These are phyloP conservation scores for Pleurotus giganteus DNA, from an alignment of 768 basidiomycete species.

Conservation along the genomic window DNA sequence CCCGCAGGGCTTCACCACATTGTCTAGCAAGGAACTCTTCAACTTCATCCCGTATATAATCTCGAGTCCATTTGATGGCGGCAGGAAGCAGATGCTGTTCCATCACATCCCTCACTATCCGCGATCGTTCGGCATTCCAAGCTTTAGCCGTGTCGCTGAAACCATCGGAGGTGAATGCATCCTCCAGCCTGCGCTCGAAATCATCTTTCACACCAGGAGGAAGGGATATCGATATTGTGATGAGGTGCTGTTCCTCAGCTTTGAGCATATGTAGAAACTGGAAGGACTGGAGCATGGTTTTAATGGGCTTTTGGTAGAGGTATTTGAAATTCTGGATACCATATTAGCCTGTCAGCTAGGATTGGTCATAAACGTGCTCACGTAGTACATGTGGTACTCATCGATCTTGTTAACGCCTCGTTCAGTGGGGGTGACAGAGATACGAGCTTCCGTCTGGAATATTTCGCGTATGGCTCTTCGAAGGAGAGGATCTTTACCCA, in stretches of 20 bases:
- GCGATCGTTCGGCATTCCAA: conserved; percentile 87
- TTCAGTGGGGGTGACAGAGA: conserved; percentile 86
- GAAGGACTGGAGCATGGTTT: conserved; percentile 63
- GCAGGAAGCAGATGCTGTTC: conserved; percentile 81
- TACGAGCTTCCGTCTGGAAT: conserved; percentile 71
- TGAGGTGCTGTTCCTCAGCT: conserved; percentile 87
- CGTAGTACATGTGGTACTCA: conserved; percentile 70
- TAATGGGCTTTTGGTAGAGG: conserved; percentile 72
- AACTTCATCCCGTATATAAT: conserved; percentile 85
- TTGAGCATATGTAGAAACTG: conserved; percentile 90
- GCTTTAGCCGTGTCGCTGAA: conserved; percentile 82
- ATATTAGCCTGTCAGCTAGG: neutral
- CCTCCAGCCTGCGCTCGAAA: conserved; percentile 73
- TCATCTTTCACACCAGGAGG: conserved; percentile 58
- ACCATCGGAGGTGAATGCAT: conserved; percentile 82
- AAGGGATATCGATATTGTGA: conserved; percentile 71
- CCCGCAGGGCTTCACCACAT: conserved; percentile 67
- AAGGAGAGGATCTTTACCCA: conserved; percentile 90
- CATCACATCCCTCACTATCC: conserved; percentile 75
- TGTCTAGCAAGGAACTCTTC: conserved; percentile 77
- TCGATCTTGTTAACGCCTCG: conserved; percentile 77
- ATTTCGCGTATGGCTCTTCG: conserved; percentile 72
- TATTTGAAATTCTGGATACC: conserved; percentile 88
- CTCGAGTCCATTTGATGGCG: conserved; percentile 85
- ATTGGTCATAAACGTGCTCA: too few species aligned